Evolutionary conservation across 352 stramenopile genomes (phyloP).

Genomic region (Globisporangium spinosum): DNA sequence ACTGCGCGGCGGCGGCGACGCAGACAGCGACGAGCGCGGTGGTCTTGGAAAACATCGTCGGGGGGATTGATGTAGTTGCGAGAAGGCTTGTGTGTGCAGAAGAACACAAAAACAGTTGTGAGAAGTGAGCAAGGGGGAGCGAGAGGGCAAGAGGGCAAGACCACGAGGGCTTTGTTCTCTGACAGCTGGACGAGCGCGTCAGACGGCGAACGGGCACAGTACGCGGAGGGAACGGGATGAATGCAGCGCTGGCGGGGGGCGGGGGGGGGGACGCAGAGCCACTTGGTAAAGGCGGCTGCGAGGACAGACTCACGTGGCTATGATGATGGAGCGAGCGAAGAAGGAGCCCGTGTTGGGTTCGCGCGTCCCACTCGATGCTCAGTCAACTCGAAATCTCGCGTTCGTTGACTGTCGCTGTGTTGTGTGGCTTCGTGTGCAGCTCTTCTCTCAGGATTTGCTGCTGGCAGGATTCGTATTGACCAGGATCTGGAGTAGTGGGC

Average conservation of each 20-base stretch:
- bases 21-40: slow-evolving; percentile 13
- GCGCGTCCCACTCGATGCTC: slow-evolving; percentile 4
- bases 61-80: not conserved
- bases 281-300: not conserved
- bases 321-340: not conserved
- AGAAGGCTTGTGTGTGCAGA: not conserved
- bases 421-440: slow-evolving; percentile 1
- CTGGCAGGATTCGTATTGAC: not conserved
- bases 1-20: slow-evolving; percentile 12
- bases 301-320: not conserved
- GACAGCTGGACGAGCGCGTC: not conserved
- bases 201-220: not conserved
- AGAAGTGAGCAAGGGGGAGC: not conserved
- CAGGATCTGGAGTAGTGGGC: not conserved
- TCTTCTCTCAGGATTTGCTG: slow-evolving; percentile 1
- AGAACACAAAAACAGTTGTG: slow-evolving; percentile 12
- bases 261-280: not conserved
- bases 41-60: slow-evolving; percentile 18
- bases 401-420: not conserved
- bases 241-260: not conserved
- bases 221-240: not conserved
- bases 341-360: not conserved
- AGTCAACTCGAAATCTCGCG: not conserved
- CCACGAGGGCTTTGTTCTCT: not conserved
- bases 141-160: not conserved